Evolutionary conservation across 2,329 filamentous ascomycete species (phyloP).

Genomic region (Fusarium sp.): DNA sequence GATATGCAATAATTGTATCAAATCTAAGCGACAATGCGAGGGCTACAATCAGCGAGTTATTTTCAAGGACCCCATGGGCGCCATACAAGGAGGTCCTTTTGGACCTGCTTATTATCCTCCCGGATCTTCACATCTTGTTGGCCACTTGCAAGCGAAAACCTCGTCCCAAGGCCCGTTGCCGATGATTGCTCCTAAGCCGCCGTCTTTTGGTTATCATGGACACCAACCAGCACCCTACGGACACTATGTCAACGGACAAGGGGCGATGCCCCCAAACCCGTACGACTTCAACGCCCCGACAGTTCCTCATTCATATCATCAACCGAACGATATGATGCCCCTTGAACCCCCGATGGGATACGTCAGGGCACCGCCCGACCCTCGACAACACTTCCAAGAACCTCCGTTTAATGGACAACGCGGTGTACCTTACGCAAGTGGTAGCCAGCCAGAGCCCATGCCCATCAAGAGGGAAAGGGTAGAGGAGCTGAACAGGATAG

Average conservation of each 20-base stretch:
- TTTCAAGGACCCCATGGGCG: conserved; percentile 75
- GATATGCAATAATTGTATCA: conserved; percentile 85
- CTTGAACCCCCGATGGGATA: conserved; percentile 31
- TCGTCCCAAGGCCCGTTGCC: conserved; percentile 56
- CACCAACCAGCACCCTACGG: conserved; percentile 32
- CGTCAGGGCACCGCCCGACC: conserved; percentile 28
- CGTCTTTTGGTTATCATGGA: conserved; percentile 51
- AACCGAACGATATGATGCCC: conserved; percentile 27
- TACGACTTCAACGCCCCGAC: conserved; percentile 44
- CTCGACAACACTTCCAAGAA: conserved; percentile 31
- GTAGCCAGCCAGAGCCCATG: conserved; percentile 15
- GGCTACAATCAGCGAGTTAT: conserved; percentile 85
- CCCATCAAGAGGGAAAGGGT: conserved; percentile 22
- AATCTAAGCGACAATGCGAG: conserved; percentile 86
- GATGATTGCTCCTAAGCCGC: conserved; percentile 67
- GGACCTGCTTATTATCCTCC: conserved; percentile 59
- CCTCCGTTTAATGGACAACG: conserved; percentile 26
- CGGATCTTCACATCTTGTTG: conserved; percentile 52
- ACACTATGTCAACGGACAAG: conserved; percentile 37
- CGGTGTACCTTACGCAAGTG: conserved; percentile 15
- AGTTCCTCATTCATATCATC: conserved; percentile 30
- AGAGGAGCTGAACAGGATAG: conserved; percentile 15
- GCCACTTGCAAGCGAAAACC: conserved; percentile 54
- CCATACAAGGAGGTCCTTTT: conserved; percentile 61
- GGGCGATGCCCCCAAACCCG: conserved; percentile 16